Evolutionary conservation across 2,329 filamentous ascomycete genomes (phyloP), one percentile per base, ranked within the genome.

Genomic region (Coleophoma eucalyptorum): DNA sequence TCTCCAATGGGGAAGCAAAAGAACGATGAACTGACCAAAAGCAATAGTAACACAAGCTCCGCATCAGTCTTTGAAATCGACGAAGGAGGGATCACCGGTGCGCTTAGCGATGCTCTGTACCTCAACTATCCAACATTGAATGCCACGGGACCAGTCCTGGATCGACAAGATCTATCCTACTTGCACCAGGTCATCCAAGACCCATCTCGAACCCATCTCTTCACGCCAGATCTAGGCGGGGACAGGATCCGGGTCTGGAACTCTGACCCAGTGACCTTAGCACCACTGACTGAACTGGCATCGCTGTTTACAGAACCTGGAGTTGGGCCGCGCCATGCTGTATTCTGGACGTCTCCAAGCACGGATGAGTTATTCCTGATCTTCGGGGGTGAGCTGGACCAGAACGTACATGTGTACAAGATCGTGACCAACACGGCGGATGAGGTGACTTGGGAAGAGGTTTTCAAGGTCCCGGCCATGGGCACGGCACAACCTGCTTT

Each of bases 141-240:
- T 12, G 38, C 43, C 13, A 38, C 49, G 13, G 51, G 49, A 31
- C 51, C 49, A 21, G 32, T 48, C 4, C 16, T 46, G 6, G 32
- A 65, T 13, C 69, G 71, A 49, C 71, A 76, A 58, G 65, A 71
- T 45, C 56, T 67, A 3, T 65, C 74, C 1, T 73, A 77, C 53
- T 74, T 75, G 1, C 77, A 80, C 57, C 64, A 77, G 53, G 69
- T 73, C 19, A 62, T 78, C 50, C 60, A 78, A 19, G 77, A 80
- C 55, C 77, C 76, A 1, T 75, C 73, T 2, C 69, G 68, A 4
- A 55, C 68, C 15, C 79, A 69, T 59, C 53, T 79, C 7, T 52
- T 80, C 20, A 68, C 73, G 37, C 73, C 75, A 0, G 77, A 80
- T 46, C 68, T 84, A 3, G 72, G 77, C 18, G 68, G 69, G 0